Evolutionary conservation across 306 rosid species (phyloP).

Genomic region (Delonix regia): DNA sequence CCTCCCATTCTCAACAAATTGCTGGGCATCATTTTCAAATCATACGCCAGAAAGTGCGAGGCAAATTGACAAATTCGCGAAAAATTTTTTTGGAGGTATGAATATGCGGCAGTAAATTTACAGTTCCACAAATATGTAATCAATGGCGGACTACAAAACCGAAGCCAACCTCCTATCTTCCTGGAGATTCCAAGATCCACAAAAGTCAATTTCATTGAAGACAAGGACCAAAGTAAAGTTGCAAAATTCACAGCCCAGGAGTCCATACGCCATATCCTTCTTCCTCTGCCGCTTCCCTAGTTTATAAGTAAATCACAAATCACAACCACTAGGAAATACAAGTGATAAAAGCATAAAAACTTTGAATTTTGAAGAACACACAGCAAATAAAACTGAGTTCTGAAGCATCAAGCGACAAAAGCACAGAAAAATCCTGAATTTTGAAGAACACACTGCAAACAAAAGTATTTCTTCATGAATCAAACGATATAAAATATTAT

Average conservation of each 20-base stretch:
- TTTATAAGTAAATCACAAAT: conserved; percentile 16
- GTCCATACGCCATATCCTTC: conserved; percentile 10
- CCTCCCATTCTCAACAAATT: not conserved
- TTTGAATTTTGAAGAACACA: conserved; percentile 20
- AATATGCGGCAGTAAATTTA: conserved; percentile 17
- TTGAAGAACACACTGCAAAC: no score
- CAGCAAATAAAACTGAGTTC: not conserved
- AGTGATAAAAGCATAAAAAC: conserved; percentile 14
- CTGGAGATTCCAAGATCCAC: conserved; percentile 14
- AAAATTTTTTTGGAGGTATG: not conserved
- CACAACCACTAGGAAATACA: conserved; percentile 35
- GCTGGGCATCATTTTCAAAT: not conserved
- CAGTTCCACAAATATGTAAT: conserved; percentile 32
- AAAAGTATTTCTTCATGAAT: not conserved
- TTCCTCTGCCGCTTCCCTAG: conserved; percentile 39
- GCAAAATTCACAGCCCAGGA: conserved; percentile 1
- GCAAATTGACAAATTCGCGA: not conserved
- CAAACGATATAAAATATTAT: not conserved
- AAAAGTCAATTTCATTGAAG: conserved; percentile 25
- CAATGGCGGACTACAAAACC: conserved; percentile 31
- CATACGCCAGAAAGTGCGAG: not conserved
- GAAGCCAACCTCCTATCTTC: conserved; percentile 26
- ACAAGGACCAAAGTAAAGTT: conserved; percentile 26
- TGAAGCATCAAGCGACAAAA: conserved; percentile 26
- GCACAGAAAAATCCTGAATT: no score